Evolutionary conservation across 495 filamentous ascomycete genomes (phyloP), one percentile per base, ranked within the genome.

Genomic region (Sordaria brevicollis): DNA sequence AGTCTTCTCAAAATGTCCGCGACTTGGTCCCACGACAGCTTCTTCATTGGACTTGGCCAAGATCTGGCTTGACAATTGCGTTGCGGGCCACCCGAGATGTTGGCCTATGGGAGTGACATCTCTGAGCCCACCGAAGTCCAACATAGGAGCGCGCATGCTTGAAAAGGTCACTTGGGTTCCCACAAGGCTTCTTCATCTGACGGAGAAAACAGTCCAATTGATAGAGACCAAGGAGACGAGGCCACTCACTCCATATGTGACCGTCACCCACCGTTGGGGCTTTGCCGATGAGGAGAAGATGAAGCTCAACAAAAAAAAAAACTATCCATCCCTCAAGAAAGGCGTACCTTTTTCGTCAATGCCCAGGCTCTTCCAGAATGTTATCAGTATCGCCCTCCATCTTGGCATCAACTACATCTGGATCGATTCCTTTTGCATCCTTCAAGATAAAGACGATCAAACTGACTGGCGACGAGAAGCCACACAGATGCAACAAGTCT

Each of bases 401-500:
- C 65, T 71, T 5, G 66, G 21, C 6, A 25, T 77, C 6, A 29
- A 69, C 33, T 74, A 72, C 54, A 66, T 78, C 54, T 78, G 76
- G 76, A 74, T 77, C 39, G 76, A 77, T 68, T 71, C 67, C 69
- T 15, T 70, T 15, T 70, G 69, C 19, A 68, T 68, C 36, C 25
- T 68, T 5, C 67, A 68, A 31, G 67, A 68, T 31, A 39, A 33
- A n/a, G 19, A 62, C 2, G 35, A 68, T 7, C 29, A 39, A n/a
- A 33, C 19, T 4, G 67, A 68, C 34, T 68, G 67, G 67, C 19
- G 21, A 1, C 17, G 17, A 11, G 67, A 68, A 57, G 67, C 67
- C 11, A 31, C 35, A 13, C 19, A 29, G 5, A 68, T 68, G 67
- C 67, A 68, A 21, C 17, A 54, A 11, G 67, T 68, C 25, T 68